phyloP scores from a whole-genome alignment of 2,329 filamentous ascomycete species.

The Verticillium longisporum region DNA sequence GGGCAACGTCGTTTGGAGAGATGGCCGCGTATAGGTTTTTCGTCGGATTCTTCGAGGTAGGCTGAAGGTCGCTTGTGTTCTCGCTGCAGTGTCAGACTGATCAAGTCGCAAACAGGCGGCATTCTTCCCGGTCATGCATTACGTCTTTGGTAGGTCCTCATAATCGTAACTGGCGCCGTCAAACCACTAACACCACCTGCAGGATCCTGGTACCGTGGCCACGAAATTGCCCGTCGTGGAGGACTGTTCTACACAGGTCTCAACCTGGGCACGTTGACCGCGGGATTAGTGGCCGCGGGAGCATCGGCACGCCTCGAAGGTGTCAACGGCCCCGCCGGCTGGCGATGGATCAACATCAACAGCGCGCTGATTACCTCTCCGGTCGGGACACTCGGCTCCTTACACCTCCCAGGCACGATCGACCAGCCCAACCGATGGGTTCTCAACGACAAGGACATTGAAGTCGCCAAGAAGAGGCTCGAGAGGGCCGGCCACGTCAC shows the following conservation, averaged over 20 bases:
- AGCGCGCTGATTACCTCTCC: slow-evolving; percentile 47
- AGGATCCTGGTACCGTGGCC: slow-evolving; percentile 42
- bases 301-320: slow-evolving; percentile 32
- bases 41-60: slow-evolving; percentile 42
- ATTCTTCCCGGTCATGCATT: slow-evolving; percentile 32
- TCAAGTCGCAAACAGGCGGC: slow-evolving; percentile 15
- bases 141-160: slow-evolving; percentile 19
- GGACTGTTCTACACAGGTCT: slow-evolving; percentile 44
- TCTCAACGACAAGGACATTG: slow-evolving; percentile 36
- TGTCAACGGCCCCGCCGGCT: slow-evolving; percentile 36
- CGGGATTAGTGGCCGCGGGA: slow-evolving; percentile 40
- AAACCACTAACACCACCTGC: slow-evolving; percentile 6
- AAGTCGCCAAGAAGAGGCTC: slow-evolving; percentile 36
- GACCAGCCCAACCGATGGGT: slow-evolving; percentile 35
- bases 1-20: slow-evolving; percentile 39
- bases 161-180: neutral
- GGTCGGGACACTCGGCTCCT: slow-evolving; percentile 40
- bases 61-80: neutral
- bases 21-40: slow-evolving; percentile 47
- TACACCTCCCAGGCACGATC: slow-evolving; percentile 44
- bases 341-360: slow-evolving; percentile 52
- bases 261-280: slow-evolving; percentile 43
- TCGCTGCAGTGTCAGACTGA: neutral
- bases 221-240: slow-evolving; percentile 39
- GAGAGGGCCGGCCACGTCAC: slow-evolving; percentile 34